Percentiles rank a stretch among this genome's conserved stretches.
Conservation (phyloP, 1,139 yeast genomes). For the Suhomyces taliae region DNA sequence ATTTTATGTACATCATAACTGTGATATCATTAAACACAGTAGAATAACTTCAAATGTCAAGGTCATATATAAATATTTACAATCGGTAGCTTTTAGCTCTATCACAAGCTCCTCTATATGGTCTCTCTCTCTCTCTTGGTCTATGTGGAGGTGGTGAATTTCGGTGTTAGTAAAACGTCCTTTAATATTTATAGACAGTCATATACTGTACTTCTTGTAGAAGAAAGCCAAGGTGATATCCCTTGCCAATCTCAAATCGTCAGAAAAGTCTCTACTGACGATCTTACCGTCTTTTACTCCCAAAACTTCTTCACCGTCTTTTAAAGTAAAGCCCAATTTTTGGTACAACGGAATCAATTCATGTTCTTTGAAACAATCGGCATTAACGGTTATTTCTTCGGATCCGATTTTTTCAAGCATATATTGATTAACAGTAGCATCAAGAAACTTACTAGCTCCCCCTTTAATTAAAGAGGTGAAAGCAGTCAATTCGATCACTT, state of each 20-base stretch:
- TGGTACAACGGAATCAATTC: constrained; percentile 46
- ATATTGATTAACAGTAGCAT: constrained; percentile 18
- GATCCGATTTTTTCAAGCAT: not conserved
- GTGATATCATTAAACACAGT: too few relatives aligned
- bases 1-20: too few relatives aligned
- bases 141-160: too few relatives aligned
- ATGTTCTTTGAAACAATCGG: constrained; percentile 53
- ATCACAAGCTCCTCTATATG: too few relatives aligned
- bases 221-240: not conserved
- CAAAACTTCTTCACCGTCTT: constrained; percentile 24
- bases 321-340: constrained; percentile 25
- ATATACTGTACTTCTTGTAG: not conserved
- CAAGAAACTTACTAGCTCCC: constrained; percentile 39
- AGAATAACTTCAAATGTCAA: too few relatives aligned
- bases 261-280: not conserved
- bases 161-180: too few relatives aligned
- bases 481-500: constrained; percentile 46
- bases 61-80: too few relatives aligned
- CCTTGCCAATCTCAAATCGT: not conserved
- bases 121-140: too few relatives aligned
- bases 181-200: too few relatives aligned
- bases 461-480: constrained; percentile 51
- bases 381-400: constrained; percentile 21
- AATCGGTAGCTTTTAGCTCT: too few relatives aligned
- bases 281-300: not conserved